These are phyloP conservation scores for Yarrowia hollandica DNA, from an alignment of 805 yeast species.

Conservation along the genomic window DNA sequence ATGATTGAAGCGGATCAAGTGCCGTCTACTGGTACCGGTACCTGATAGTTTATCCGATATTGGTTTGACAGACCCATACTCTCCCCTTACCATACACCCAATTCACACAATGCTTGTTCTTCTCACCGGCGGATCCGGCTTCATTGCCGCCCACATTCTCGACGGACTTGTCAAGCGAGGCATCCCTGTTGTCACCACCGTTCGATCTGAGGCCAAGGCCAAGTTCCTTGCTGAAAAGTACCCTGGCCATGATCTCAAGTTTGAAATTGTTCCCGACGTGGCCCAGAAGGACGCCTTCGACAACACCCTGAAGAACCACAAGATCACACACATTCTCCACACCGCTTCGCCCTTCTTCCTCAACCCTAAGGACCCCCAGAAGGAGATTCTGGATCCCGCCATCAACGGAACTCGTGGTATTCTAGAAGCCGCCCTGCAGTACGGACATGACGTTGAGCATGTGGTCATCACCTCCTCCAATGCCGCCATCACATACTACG, in stretches of 20 bases:
- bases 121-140: conserved; percentile 51
- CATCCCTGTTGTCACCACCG: conserved; percentile 52
- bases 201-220: conserved; percentile 48
- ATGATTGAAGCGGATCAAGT: neutral
- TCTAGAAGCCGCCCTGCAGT: conserved; percentile 43
- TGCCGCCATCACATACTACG: conserved; percentile 49
- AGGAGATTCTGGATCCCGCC: conserved; percentile 50
- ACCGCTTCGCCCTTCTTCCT: conserved; percentile 46
- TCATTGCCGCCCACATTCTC: conserved; percentile 49
- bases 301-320: conserved; percentile 46
- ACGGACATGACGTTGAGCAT: conserved; percentile 46
- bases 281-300: conserved; percentile 50
- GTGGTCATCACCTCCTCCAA: conserved; percentile 53
- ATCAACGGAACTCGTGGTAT: conserved; percentile 50
- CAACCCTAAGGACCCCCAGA: conserved; percentile 43
- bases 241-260: conserved; percentile 37
- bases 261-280: conserved; percentile 41
- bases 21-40: too few relatives aligned
- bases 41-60: conserved; percentile 19
- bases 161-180: conserved; percentile 44
- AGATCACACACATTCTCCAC: conserved; percentile 44
- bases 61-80: too few relatives aligned
- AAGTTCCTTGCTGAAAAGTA: conserved; percentile 37
- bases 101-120: conserved; percentile 37
- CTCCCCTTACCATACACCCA: neutral